A percentile compares a stretch with the other conserved stretches of the same genome.
phyloP scores from a whole-genome alignment of 225 moss, liverwort and hornwort species.

The Asterella californica region DNA sequence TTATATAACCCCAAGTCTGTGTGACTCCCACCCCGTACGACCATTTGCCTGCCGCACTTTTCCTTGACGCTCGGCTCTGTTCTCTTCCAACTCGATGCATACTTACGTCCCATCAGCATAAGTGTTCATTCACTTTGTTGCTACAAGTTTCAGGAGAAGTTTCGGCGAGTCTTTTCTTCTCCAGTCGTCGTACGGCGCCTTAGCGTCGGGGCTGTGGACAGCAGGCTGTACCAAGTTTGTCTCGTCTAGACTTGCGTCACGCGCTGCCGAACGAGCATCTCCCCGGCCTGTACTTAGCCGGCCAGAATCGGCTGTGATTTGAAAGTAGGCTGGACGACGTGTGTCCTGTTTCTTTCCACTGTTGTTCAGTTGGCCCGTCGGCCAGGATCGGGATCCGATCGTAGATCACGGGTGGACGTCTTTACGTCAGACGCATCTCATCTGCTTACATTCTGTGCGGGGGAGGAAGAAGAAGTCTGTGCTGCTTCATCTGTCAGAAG shows the following conservation, averaged over 20 bases:
- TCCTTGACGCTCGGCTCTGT: too few species aligned
- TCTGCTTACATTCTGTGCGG: neutral
- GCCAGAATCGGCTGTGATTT: neutral
- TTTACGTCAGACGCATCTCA: neutral
- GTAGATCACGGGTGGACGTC: neutral
- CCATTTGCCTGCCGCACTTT: too few species aligned
- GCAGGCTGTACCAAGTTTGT: neutral
- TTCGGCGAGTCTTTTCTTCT: too few species aligned
- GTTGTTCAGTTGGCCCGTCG: neutral
- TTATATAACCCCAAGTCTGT: too few species aligned
- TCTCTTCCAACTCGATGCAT: too few species aligned
- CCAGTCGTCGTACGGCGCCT: too few species aligned
- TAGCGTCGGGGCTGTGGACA: neutral
- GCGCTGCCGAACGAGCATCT: neutral
- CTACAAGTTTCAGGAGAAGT: too few species aligned
- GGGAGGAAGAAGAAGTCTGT: neutral
- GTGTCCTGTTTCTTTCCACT: neutral
- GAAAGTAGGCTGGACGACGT: neutral
- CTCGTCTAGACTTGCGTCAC: neutral
- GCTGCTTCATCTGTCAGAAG: neutral
- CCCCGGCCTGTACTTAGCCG: neutral
- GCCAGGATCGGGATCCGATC: neutral
- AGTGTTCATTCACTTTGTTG: too few species aligned
- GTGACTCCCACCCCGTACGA: too few species aligned
- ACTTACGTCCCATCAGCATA: too few species aligned